Percentiles rank a stretch among this genome's conserved stretches.
Conservation (phyloP, 2,329 filamentous ascomycete species). For the Colletotrichum plurivorum region DNA sequence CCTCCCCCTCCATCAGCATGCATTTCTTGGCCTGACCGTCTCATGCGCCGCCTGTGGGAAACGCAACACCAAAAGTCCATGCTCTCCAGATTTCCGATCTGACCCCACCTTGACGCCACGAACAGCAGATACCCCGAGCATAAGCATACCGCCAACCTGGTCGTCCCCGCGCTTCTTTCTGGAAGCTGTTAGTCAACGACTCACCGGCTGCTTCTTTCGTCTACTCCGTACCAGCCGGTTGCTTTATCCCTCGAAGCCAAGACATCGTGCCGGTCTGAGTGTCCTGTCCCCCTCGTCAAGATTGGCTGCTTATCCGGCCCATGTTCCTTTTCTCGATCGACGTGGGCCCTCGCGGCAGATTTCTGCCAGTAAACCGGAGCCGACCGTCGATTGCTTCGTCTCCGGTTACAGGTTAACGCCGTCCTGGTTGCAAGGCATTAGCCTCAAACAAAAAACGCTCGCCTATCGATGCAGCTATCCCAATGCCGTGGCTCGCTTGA, state of each 20-base stretch:
- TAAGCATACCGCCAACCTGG: constrained; percentile 35
- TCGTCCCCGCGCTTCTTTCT: constrained; percentile 27
- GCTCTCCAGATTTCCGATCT: constrained; percentile 33
- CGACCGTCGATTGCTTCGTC: constrained; percentile 11
- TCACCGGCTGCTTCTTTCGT: constrained; percentile 10
- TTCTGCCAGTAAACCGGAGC: constrained; percentile 7
- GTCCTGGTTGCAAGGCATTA: background rate
- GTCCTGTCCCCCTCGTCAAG: background rate
- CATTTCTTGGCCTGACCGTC: background rate
- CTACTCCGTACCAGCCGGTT: background rate
- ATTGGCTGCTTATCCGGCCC: constrained; percentile 6
- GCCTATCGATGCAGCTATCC: constrained; percentile 17
- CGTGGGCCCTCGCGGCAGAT: constrained; percentile 9
- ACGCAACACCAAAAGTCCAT: constrained; percentile 30
- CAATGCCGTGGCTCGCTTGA: constrained; percentile 20
- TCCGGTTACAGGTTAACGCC: background rate
- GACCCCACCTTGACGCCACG: constrained; percentile 26
- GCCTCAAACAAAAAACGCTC: constrained; percentile 8
- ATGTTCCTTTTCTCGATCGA: constrained; percentile 10
- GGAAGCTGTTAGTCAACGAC: constrained; percentile 14
- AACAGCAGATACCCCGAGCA: constrained; percentile 20
- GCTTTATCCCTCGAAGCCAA: background rate
- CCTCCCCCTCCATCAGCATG: background rate
- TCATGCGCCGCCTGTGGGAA: constrained; percentile 7
- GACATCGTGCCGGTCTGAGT: background rate